Evolutionary conservation across 2,329 filamentous ascomycete species (phyloP), one percentile per base, ranked within the genome.

Genomic region (Trichoderma lentiforme): DNA sequence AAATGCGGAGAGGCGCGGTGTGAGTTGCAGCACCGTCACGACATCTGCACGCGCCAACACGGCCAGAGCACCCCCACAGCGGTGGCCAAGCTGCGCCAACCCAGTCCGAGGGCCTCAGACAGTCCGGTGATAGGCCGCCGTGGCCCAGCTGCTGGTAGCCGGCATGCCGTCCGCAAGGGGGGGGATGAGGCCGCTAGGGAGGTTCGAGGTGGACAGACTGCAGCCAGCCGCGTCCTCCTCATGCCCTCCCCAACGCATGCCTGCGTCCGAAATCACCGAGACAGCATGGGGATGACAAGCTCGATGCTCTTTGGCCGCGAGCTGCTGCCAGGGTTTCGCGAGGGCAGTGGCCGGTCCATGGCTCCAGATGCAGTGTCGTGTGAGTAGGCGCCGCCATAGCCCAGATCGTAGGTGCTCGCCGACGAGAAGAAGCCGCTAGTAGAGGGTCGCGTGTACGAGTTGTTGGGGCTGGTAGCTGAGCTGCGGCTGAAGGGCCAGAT

Each of bases 281-380:
- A 83, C 75, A 87, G 78, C 80, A 89, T 85, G 39, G 89, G 89
- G 65, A 88, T 90, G 58, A 91, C 88, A 26, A 91, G 83, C 80
- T 91, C 88, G 76, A 90, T 89, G 81, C 88, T 90, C 80, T 86
- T 89, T 39, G 88, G 87, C 61, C 89, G 83, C 74, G 87, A 84
- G 79, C 88, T 88, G 51, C 83, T 82, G 47, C 85, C 82, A 4
- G 88, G 87, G 64, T 85, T 84, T 62, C 89, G 84, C 11, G 84
- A 84, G 15, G 89, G 89, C 28, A 90, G 80, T 7, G 89, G 89
- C 9, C 88, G 83, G 73, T 90, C 88, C 75, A 84, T 82, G 60
- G 82, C 82, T 24, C 75, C 76, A 26, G 78, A 76, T 36, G 73
- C 76, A 39, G 74, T 66, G 28, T 80, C 80, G 71, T 73, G 68